Evolutionary conservation across 768 basidiomycete genomes (phyloP).

Genomic region (Trametes sanguinea): DNA sequence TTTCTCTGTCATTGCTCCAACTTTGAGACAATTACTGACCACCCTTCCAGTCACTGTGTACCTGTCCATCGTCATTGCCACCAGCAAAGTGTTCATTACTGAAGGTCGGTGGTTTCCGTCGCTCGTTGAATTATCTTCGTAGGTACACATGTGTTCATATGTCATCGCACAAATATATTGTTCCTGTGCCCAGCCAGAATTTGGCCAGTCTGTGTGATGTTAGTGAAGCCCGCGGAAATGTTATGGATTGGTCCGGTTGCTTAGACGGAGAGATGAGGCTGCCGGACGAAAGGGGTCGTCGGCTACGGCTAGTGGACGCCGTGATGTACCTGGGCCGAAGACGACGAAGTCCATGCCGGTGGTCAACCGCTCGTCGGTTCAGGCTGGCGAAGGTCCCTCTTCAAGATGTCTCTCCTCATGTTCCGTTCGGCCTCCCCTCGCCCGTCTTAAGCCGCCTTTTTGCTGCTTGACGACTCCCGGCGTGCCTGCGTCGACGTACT

Average conservation of each 20-base stretch:
- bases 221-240: too few relatives aligned
- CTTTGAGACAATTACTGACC: neutral
- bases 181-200: too few relatives aligned
- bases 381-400: neutral
- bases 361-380: slow-evolving; percentile 8
- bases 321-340: neutral
- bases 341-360: slow-evolving; percentile 6
- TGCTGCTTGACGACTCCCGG: neutral
- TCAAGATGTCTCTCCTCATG: neutral
- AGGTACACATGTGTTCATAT: too few relatives aligned
- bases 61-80: neutral
- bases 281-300: too few relatives aligned
- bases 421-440: neutral
- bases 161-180: too few relatives aligned
- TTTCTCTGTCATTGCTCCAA: slow-evolving; percentile 3
- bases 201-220: too few relatives aligned
- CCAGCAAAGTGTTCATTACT: too few relatives aligned
- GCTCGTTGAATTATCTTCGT: too few relatives aligned
- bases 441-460: neutral
- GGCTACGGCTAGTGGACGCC: too few relatives aligned
- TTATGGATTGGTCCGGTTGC: slow-evolving; percentile 2
- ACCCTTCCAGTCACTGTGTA: too few relatives aligned
- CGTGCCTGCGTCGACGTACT: neutral
- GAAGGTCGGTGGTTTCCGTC: too few relatives aligned
- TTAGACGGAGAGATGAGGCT: neutral